These are phyloP conservation scores for Starmerella geochares DNA, from an alignment of 805 yeast species.

Conservation along the genomic window DNA sequence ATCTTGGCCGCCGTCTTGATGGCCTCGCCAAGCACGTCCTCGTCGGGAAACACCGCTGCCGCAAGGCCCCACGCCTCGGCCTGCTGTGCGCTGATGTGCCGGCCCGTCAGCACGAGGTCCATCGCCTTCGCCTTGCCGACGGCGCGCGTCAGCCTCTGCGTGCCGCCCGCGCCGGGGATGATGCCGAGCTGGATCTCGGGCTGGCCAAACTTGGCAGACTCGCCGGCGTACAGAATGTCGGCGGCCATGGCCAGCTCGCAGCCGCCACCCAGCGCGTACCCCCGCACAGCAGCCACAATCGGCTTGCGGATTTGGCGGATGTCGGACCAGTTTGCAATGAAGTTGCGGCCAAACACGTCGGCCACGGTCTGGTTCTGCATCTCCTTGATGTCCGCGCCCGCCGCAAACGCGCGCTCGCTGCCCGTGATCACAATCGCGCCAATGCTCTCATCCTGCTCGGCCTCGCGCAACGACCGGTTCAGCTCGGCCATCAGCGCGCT, in stretches of 20 bases:
- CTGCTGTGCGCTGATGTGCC: constrained; percentile 36
- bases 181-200: constrained; percentile 47
- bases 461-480: constrained; percentile 32
- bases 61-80: constrained; percentile 44
- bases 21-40: constrained; percentile 36
- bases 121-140: constrained; percentile 44
- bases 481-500: constrained; percentile 34
- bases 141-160: constrained; percentile 41
- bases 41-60: constrained; percentile 36
- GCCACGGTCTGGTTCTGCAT: constrained; percentile 36
- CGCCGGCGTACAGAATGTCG: constrained; percentile 44
- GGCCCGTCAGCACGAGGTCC: constrained; percentile 43
- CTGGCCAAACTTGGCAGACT: constrained; percentile 42
- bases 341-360: constrained; percentile 32
- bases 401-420: constrained; percentile 40
- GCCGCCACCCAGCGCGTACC: constrained; percentile 49
- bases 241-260: constrained; percentile 47
- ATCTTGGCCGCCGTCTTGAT: constrained; percentile 38
- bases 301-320: constrained; percentile 38
- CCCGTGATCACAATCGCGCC: constrained; percentile 45
- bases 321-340: constrained; percentile 36
- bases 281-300: constrained; percentile 46
- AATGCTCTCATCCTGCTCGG: constrained; percentile 33
- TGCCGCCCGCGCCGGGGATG: constrained; percentile 46
- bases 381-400: constrained; percentile 49